Evolutionary conservation across 1,139 yeast genomes (phyloP).

Genomic region (Candida sanyaensis): DNA sequence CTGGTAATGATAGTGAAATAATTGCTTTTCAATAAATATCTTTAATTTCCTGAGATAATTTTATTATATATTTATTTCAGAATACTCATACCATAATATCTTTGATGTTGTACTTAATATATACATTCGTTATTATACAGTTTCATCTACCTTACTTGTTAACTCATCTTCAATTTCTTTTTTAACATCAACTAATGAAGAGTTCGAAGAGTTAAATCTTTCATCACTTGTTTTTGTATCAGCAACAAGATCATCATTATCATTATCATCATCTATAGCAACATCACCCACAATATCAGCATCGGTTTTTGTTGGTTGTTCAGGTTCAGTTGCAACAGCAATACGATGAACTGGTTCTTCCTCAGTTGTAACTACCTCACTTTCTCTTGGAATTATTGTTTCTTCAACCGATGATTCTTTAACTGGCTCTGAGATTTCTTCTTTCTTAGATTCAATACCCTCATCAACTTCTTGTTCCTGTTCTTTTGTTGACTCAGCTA

Average conservation of each 20-base stretch:
- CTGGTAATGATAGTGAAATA: no score
- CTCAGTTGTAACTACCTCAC: background rate
- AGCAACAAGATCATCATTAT: background rate
- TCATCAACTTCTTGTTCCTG: no score
- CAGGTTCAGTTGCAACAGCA: background rate
- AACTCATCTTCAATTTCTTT: background rate
- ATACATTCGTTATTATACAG: background rate
- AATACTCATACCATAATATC: no score
- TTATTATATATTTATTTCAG: no score
- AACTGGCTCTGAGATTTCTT: background rate
- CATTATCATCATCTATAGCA: background rate
- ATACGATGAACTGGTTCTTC: background rate
- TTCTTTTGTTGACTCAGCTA: no score
- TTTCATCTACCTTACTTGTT: background rate
- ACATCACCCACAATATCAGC: background rate
- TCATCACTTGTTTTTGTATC: background rate
- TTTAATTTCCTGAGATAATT: no score
- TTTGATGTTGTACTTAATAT: no score
- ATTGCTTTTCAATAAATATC: no score
- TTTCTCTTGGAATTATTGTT: background rate
- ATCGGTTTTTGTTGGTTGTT: background rate
- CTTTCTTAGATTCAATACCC: no score
- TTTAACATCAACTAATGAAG: constrained; percentile 1
- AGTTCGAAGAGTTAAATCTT: background rate
- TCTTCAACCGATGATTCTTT: background rate